phyloP scores from a whole-genome alignment of 2,329 filamentous ascomycete genomes.

The Scedosporium dehoogii region DNA sequence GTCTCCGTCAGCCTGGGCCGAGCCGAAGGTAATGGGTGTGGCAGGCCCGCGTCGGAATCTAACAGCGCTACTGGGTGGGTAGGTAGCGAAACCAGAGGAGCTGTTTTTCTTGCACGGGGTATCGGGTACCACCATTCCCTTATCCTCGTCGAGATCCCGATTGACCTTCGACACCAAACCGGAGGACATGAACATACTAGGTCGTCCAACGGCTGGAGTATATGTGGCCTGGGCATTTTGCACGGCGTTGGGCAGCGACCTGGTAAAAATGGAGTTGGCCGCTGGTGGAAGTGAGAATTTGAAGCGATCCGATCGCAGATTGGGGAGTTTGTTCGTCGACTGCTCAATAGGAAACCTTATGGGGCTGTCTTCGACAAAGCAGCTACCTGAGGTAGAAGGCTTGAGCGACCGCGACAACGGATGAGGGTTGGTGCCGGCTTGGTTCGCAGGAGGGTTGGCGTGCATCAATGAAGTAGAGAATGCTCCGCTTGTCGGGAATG shows the following conservation, averaged over 20 bases:
- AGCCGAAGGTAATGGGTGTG: constrained; percentile 64
- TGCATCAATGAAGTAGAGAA: constrained; percentile 45
- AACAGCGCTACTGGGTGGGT: constrained; percentile 51
- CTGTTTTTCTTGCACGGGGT: constrained; percentile 88
- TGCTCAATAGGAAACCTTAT: constrained; percentile 8
- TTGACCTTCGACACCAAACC: constrained; percentile 93
- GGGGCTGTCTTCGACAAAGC: constrained; percentile 61
- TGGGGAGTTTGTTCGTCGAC: constrained; percentile 17
- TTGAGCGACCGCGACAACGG: constrained; percentile 80
- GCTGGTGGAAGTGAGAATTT: neutral
- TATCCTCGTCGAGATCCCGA: constrained; percentile 62
- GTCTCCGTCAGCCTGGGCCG: constrained; percentile 31
- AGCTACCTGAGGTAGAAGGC: constrained; percentile 76
- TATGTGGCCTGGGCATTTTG: neutral
- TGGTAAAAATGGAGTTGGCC: neutral
- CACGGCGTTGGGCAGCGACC: neutral
- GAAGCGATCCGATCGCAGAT: constrained; percentile 8
- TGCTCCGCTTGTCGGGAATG: constrained; percentile 47
- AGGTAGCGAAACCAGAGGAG: constrained; percentile 54
- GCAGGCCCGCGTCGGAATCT: constrained; percentile 66
- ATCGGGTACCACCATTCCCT: constrained; percentile 70
- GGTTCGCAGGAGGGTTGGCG: constrained; percentile 17
- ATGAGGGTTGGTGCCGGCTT: constrained; percentile 51
- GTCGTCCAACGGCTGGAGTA: constrained; percentile 4
- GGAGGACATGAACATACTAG: constrained; percentile 69